phyloP scores from a whole-genome alignment of 2,329 filamentous ascomycete species.

The Zarea fungicola region DNA sequence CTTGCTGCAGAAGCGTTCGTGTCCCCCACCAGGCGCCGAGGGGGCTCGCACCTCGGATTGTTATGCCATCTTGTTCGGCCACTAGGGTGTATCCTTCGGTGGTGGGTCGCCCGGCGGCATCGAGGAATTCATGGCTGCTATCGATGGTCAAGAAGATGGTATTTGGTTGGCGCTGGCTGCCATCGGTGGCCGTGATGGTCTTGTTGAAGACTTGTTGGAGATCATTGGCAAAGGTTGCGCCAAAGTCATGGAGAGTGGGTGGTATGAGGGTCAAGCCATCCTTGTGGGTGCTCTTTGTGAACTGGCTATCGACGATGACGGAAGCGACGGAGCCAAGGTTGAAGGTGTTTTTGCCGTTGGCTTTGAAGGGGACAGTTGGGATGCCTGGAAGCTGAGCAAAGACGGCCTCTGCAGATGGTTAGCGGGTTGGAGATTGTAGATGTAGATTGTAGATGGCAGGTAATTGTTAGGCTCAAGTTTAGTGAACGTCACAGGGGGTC shows the following conservation, averaged over 20 bases:
- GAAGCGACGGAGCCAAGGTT: slow-evolving; percentile 22
- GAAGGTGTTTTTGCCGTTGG: slow-evolving; percentile 21
- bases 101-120: slow-evolving; percentile 40
- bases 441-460: too few relatives aligned
- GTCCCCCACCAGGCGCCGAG: slow-evolving; percentile 55
- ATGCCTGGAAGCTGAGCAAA: slow-evolving; percentile 20
- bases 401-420: background rate
- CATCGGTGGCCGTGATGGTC: slow-evolving; percentile 21
- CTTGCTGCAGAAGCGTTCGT: slow-evolving; percentile 47
- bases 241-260: slow-evolving; percentile 42
- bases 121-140: slow-evolving; percentile 32
- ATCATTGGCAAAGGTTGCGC: slow-evolving; percentile 37
- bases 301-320: slow-evolving; percentile 40
- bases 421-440: too few relatives aligned
- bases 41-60: slow-evolving; percentile 46
- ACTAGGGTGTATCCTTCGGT: slow-evolving; percentile 45
- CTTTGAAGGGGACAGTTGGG: slow-evolving; percentile 30
- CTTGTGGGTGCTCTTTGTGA: slow-evolving; percentile 34
- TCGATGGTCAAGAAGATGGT: slow-evolving; percentile 42
- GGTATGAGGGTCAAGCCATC: slow-evolving; percentile 46
- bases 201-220: slow-evolving; percentile 24
- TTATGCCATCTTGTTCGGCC: slow-evolving; percentile 34
- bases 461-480: too few relatives aligned
- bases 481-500: too few relatives aligned
- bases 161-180: slow-evolving; percentile 16